Base-by-base conservation (phyloP, 345 rosid genomes). In the Anastatica hierochuntica region DNA sequence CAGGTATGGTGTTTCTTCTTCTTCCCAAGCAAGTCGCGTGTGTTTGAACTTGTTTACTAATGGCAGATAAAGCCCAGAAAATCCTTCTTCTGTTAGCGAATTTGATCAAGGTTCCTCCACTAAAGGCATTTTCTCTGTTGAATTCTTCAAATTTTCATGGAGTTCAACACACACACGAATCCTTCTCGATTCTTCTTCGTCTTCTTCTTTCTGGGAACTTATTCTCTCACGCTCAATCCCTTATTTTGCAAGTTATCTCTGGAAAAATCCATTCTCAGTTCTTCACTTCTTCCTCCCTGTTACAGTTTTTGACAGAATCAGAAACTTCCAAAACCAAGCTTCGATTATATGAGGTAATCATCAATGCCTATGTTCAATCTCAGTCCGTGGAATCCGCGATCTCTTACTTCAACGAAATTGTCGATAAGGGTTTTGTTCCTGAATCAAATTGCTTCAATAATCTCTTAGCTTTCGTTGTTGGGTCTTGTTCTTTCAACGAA, bases 91-190 rank as follows among this genome's bases (percentile, higher is more conserved):
- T 74, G 21, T 49, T 76, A 14, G 53, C 74, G 15, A 72, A 63
- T 43, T 24, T 88, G 74, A 68, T 61, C 74, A 82, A 84, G 57
- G 38, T 30, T 51, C 96, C 76, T 23, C 94, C 88, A 2, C 38
- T 65, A 1, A 67, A 63, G 40, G 81, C 80, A 17, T 69, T 68
- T 50, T 68, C 72, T 4, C 44, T 84, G 48, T 72, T 79, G 66
- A 51, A 75, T 14, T 64, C 80, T 10, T 44, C 78, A 2, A 53
- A 56, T 9, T 45, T 51, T 7, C 67, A 73, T 40, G 73, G 70
- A 47, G 15, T 76, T 9, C 70, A 76, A 35, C 90, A 77, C 67
- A 67, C 74, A 11, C 74, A 56, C 30, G 77, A 80, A 20, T 76
- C 92, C 24, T 42, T 80, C 7, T 68, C 80, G 43, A 39, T 76